These are phyloP conservation scores for Saccharomycopsis fibuligera DNA, from an alignment of 805 yeast genomes.

Conservation along the genomic window DNA sequence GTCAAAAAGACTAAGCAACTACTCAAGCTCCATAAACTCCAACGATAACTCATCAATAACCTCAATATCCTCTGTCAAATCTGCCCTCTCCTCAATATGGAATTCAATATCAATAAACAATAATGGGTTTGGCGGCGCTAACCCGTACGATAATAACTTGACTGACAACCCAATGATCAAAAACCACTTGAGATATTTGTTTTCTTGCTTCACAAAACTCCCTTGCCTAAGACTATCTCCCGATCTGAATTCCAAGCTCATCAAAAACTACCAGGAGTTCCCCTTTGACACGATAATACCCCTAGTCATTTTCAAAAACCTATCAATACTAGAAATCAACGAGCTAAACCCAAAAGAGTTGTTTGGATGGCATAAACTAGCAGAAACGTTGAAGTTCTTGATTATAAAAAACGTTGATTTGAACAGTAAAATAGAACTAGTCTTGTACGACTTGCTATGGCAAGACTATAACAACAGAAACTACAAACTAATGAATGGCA, in stretches of 20 bases:
- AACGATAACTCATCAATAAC: slow-evolving; percentile 36
- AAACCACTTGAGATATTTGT: slow-evolving; percentile 46
- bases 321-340: slow-evolving; percentile 53
- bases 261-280: slow-evolving; percentile 59
- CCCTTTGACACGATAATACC: slow-evolving; percentile 71
- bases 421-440: slow-evolving; percentile 42
- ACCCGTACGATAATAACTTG: slow-evolving; percentile 9
- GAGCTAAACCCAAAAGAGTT: slow-evolving; percentile 60
- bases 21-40: slow-evolving; percentile 19
- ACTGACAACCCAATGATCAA: slow-evolving; percentile 28
- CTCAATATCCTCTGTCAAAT: slow-evolving; percentile 52
- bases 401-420: slow-evolving; percentile 47
- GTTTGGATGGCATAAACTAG: slow-evolving; percentile 56
- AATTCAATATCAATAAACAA: slow-evolving; percentile 9
- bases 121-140: slow-evolving; percentile 26
- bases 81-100: slow-evolving; percentile 26
- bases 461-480: slow-evolving; percentile 39
- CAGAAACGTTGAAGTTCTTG: slow-evolving; percentile 49
- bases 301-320: slow-evolving; percentile 50
- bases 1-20: slow-evolving; percentile 16
- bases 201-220: slow-evolving; percentile 57
- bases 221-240: slow-evolving; percentile 59
- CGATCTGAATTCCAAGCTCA: slow-evolving; percentile 50
- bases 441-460: slow-evolving; percentile 44
- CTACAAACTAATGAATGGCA: slow-evolving; percentile 32